Conservation (phyloP, 129 eudicot genomes). For the Pseudognaphalium luteoalbum region DNA sequence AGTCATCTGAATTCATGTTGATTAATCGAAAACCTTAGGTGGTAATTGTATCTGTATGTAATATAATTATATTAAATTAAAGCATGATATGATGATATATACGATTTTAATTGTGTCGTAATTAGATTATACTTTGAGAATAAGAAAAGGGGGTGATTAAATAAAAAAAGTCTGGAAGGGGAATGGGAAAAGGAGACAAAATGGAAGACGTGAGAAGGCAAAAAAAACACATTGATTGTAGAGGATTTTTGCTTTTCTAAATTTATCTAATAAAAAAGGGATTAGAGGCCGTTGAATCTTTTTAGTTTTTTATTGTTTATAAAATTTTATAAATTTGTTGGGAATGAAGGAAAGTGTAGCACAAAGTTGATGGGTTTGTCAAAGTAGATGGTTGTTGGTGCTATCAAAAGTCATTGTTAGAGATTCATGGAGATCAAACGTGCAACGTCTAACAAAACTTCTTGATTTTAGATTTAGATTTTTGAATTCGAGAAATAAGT, state of each 20-base stretch:
- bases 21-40: background rate
- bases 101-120: background rate
- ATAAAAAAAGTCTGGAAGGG: conserved; percentile 2
- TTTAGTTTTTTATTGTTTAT: background rate
- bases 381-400: no score
- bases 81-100: background rate
- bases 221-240: conserved; percentile 39
- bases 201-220: conserved; percentile 46
- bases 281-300: conserved; percentile 9
- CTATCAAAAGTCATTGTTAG: no score
- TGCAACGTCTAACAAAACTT: no score
- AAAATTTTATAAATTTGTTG: no score
- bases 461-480: no score
- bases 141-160: conserved; percentile 25
- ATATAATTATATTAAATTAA: no score
- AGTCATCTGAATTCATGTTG: conserved; percentile 37
- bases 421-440: no score
- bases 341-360: no score
- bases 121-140: background rate
- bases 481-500: no score
- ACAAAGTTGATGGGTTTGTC: no score
- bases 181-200: conserved; percentile 14
- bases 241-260: conserved; percentile 40
- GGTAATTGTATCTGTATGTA: background rate
- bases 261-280: background rate